Evolutionary conservation across 768 basidiomycete genomes (phyloP).

Genomic region (Lyophyllum shimeji): DNA sequence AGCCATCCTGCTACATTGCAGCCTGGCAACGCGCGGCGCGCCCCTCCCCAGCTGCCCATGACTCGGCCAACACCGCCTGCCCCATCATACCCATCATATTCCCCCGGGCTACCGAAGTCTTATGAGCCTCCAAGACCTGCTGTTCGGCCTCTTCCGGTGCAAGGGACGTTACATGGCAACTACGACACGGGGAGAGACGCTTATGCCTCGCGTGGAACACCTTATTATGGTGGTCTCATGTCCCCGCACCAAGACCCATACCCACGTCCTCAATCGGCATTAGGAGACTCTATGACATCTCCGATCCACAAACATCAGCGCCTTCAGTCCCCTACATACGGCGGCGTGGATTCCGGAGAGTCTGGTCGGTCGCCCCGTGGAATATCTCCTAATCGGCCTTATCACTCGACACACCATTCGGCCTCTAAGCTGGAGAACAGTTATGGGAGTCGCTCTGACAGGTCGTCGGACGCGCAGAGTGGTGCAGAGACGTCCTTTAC

Average conservation of each 20-base stretch:
- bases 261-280: slow-evolving; percentile 63
- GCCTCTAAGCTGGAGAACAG: slow-evolving; percentile 31
- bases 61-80: slow-evolving; percentile 24
- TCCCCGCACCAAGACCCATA: slow-evolving; percentile 57
- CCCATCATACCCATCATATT: slow-evolving; percentile 21
- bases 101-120: slow-evolving; percentile 39
- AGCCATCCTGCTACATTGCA: slow-evolving; percentile 33
- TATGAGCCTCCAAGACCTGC: slow-evolving; percentile 38
- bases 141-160: slow-evolving; percentile 40
- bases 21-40: slow-evolving; percentile 31
- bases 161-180: slow-evolving; percentile 34
- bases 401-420: slow-evolving; percentile 26
- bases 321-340: slow-evolving; percentile 38
- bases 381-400: slow-evolving; percentile 34
- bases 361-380: slow-evolving; percentile 39
- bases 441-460: slow-evolving; percentile 32
- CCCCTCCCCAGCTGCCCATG: slow-evolving; percentile 33
- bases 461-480: slow-evolving; percentile 35
- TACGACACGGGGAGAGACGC: slow-evolving; percentile 29
- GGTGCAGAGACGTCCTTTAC: slow-evolving; percentile 42
- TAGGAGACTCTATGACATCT: slow-evolving; percentile 46
- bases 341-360: slow-evolving; percentile 34
- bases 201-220: slow-evolving; percentile 23
- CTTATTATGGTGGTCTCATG: slow-evolving; percentile 24
- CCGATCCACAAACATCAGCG: slow-evolving; percentile 34